Evolutionary conservation across 441 rosid species (phyloP).

Genomic region (Erodium trifolium): DNA sequence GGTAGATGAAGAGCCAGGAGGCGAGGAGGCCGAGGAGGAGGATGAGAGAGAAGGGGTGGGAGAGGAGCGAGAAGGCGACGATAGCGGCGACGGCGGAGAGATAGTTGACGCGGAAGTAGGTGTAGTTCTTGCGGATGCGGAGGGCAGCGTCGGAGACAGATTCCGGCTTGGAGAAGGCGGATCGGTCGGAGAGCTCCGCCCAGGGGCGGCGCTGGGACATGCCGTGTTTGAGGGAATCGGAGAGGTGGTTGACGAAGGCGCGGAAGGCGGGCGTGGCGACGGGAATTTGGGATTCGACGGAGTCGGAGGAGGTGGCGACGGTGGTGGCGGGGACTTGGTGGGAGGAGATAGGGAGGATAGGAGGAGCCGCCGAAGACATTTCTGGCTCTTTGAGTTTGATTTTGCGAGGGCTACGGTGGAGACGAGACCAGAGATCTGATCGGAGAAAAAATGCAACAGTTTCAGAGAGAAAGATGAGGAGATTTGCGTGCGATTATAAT

Average conservation of each 20-base stretch:
- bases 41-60: conserved; percentile 8
- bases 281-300: background rate
- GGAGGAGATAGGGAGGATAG: conserved; percentile 10
- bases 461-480: background rate
- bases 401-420: no score
- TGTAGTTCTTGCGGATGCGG: conserved; percentile 13
- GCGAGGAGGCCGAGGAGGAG: conserved; percentile 10
- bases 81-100: conserved; percentile 3
- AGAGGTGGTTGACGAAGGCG: conserved; percentile 7
- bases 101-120: conserved; percentile 15
- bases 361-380: background rate
- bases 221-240: background rate
- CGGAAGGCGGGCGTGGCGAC: conserved; percentile 5
- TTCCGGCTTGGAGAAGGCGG: conserved; percentile 16
- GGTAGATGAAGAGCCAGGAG: background rate
- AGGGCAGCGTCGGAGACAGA: conserved; percentile 16
- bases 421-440: no score
- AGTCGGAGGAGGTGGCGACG: background rate
- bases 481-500: background rate
- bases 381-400: background rate
- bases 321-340: background rate
- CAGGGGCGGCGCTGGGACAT: conserved; percentile 15
- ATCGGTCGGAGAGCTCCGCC: conserved; percentile 15
- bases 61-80: conserved; percentile 6
- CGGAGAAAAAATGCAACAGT: background rate